Evolutionary conservation across 345 rosid species (phyloP), one percentile per base, ranked within the genome.

Genomic region (Populus ilicifolia): DNA sequence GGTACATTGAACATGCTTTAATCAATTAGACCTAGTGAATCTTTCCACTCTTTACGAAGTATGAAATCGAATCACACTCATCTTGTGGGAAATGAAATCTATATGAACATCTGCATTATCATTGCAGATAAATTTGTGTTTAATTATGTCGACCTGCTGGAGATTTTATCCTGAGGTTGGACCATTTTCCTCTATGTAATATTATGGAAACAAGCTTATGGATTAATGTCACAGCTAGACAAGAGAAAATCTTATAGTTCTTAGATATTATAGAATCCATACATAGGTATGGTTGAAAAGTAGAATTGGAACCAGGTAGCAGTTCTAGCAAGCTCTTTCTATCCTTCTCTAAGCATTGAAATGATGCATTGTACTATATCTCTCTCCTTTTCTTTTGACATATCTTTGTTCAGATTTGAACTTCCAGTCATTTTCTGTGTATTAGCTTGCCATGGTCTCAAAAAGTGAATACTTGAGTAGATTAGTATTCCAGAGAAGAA

Each of bases 391-490:
- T 9, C 44, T 41, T 41, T 38, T 35, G 23, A 54, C 23, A 30
- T 7, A 63, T 70, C 41, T 18, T 29, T 25, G 39, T 27, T 23
- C 35, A 30, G 38, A 43, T 48, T 71, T 67, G 48, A n/a, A 70
- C 44, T 75, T 74, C 21, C 23, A 7, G 4, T 78, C 9, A 13
- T 52, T 56, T 77, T 61, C 8, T 29, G 46, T 69, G 29, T 81
- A 12, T 72, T 86, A 87, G 94, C 83, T 90, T 61, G 77, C 89
- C 23, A 81, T 90, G 89, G 86, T 86, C 9, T 86, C 92, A 18
- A 85, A 79, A 84, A 89, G 90, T 80, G 91, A 82, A 52, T 87
- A 84, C 41, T 61, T 90, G 50, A 87, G 80, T 52, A 82, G 89
- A 83, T 72, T 85, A 73, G 86, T 84, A 1, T 86, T 86, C 54